Percentiles rank a stretch among this genome's conserved stretches.
Evolutionary conservation across 352 stramenopile genomes (phyloP).

Genomic region (Phytophthora pinifolia): DNA sequence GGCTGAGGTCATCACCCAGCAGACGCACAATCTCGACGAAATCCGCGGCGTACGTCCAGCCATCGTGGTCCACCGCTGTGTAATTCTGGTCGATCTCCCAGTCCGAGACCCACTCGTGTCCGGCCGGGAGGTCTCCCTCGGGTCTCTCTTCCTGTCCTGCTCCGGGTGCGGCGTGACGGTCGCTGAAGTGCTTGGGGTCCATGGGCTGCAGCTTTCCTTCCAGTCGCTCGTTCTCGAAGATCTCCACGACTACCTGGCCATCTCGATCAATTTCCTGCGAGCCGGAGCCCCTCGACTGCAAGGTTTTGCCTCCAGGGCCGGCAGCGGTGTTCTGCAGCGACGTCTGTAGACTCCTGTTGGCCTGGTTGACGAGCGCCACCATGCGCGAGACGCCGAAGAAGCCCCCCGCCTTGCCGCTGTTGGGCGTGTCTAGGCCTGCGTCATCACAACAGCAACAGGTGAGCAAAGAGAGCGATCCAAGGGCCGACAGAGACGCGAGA

Average conservation of each 20-base stretch:
- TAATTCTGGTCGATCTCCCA: constrained; percentile 87
- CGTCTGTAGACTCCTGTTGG: constrained; percentile 70
- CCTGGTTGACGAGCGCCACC: constrained; percentile 66
- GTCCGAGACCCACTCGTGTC: constrained; percentile 77
- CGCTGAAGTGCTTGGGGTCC: constrained; percentile 77
- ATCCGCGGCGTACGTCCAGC: constrained; percentile 85
- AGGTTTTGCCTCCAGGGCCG: constrained; percentile 21
- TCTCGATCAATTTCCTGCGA: constrained; percentile 69
- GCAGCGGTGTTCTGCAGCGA: constrained; percentile 57
- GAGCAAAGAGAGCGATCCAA: background rate
- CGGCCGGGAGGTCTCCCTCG: constrained; percentile 61
- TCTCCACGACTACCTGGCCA: constrained; percentile 68
- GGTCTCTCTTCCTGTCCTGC: constrained; percentile 68
- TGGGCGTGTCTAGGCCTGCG: constrained; percentile 34
- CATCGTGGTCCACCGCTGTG: constrained; percentile 76
- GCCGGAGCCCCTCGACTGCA: constrained; percentile 44
- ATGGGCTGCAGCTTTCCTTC: constrained; percentile 69
- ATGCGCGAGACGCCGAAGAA: constrained; percentile 77
- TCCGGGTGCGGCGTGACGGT: constrained; percentile 52
- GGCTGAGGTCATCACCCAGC: constrained; percentile 77
- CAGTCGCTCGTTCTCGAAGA: constrained; percentile 87
- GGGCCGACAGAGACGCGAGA: background rate
- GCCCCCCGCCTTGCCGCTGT: constrained; percentile 42
- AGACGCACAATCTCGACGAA: constrained; percentile 78
- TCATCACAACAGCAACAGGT: constrained; percentile 3